These are phyloP conservation scores for Adansonia grandidieri DNA, from an alignment of 441 rosid genomes.

Conservation along the genomic window DNA sequence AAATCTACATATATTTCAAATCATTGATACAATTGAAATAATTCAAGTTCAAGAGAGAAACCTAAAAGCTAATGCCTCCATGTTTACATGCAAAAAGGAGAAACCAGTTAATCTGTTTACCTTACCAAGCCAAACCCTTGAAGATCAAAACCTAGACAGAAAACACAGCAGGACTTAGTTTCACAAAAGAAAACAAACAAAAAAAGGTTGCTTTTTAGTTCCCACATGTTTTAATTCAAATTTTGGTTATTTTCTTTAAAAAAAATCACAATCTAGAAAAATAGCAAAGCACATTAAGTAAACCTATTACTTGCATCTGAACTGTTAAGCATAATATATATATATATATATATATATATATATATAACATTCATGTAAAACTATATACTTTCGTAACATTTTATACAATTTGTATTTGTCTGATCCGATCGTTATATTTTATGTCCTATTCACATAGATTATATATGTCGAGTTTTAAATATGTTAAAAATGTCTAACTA, in stretches of 20 bases:
- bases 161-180: neutral
- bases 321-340: too few relatives aligned
- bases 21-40: neutral
- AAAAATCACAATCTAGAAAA: neutral
- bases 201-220: neutral
- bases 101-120: neutral
- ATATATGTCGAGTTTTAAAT: too few relatives aligned
- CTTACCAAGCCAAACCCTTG: constrained; percentile 3
- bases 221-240: neutral
- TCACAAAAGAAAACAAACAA: neutral
- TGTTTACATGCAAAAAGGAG: neutral
- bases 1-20: neutral
- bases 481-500: too few relatives aligned
- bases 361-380: too few relatives aligned
- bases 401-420: too few relatives aligned
- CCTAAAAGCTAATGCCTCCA: neutral
- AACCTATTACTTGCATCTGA: neutral
- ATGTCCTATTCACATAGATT: too few relatives aligned
- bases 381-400: too few relatives aligned
- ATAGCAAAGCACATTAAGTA: neutral
- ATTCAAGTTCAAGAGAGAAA: constrained; percentile 7
- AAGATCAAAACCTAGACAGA: neutral
- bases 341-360: too few relatives aligned
- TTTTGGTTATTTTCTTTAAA: neutral
- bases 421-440: too few relatives aligned